Evolutionary conservation across 176 grass and related monocot species (phyloP).

Genomic region (Oryza meyeriana): DNA sequence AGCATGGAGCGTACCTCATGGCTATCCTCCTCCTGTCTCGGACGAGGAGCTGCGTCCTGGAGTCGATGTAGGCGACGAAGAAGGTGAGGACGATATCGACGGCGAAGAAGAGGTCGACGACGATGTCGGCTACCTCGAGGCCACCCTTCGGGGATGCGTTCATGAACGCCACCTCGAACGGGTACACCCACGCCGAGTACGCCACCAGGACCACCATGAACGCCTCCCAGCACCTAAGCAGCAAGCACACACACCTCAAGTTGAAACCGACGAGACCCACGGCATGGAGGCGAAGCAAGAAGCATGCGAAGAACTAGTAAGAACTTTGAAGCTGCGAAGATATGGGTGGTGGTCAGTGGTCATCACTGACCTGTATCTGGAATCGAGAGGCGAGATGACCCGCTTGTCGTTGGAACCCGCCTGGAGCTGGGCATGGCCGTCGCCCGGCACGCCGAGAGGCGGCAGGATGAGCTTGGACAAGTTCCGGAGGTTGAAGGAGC

Average conservation of each 20-base stretch:
- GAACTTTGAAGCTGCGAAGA: neutral
- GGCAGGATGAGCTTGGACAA: slow-evolving; percentile 85
- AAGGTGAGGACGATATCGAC: slow-evolving; percentile 87
- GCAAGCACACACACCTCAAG: neutral
- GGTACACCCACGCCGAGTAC: slow-evolving; percentile 98
- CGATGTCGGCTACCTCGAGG: slow-evolving; percentile 64
- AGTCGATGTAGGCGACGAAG: slow-evolving; percentile 91
- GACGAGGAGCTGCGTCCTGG: slow-evolving; percentile 76
- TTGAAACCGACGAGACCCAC: neutral
- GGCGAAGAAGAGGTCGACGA: slow-evolving; percentile 77
- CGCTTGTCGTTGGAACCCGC: slow-evolving; percentile 19
- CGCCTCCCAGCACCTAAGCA: slow-evolving; percentile 80
- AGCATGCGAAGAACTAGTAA: neutral
- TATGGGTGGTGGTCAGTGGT: neutral
- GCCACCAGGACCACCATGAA: slow-evolving; percentile 93
- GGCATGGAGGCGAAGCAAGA: too few species aligned
- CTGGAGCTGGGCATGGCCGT: slow-evolving; percentile 31
- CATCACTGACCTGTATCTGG: slow-evolving; percentile 62
- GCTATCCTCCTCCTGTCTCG: slow-evolving; percentile 61
- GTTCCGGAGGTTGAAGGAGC: slow-evolving; percentile 64
- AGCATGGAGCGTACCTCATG: slow-evolving; percentile 38
- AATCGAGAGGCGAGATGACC: slow-evolving; percentile 76
- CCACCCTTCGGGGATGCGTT: slow-evolving; percentile 69
- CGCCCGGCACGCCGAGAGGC: slow-evolving; percentile 57
- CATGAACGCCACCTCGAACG: slow-evolving; percentile 98